Conservation (phyloP, 2,329 filamentous ascomycete genomes). For the Trichophyton simii region DNA sequence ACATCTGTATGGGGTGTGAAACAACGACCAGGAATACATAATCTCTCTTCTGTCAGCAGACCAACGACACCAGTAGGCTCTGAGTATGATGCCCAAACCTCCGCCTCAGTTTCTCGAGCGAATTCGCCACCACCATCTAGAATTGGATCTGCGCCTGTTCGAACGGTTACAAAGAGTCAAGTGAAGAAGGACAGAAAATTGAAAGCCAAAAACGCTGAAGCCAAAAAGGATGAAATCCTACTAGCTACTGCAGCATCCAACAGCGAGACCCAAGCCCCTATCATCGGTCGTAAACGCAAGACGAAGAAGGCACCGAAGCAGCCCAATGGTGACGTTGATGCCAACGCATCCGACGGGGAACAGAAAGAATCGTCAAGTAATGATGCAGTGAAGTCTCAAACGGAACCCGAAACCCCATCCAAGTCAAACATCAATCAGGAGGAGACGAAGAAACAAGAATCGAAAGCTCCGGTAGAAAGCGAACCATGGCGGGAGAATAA, state of each 20-base stretch:
- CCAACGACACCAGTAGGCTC: conserved; percentile 50
- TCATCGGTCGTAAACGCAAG: conserved; percentile 51
- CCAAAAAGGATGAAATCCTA: conserved; percentile 30
- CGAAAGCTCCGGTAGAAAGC: conserved; percentile 12
- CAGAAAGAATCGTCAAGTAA: conserved; percentile 5
- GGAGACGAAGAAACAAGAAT: conserved; percentile 6
- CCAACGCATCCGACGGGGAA: conserved; percentile 6
- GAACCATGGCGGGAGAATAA: conserved; percentile 30
- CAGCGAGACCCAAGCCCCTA: conserved; percentile 47
- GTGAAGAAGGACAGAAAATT: conserved; percentile 46
- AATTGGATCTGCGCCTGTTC: conserved; percentile 47
- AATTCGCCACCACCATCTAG: conserved; percentile 44
- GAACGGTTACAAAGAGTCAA: conserved; percentile 50
- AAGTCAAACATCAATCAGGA: conserved; percentile 16
- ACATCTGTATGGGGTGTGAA: conserved; percentile 22
- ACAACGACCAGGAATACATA: conserved; percentile 25
- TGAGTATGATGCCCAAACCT: conserved; percentile 46
- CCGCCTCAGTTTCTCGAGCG: conserved; percentile 47
- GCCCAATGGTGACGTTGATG: conserved; percentile 13
- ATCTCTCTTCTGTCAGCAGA: conserved; percentile 44
- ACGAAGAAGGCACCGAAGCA: conserved; percentile 34
- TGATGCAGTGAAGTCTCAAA: conserved; percentile 1
- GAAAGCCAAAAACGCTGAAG: conserved; percentile 36
- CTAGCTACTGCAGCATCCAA: conserved; percentile 27
- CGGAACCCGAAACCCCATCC: neutral